A percentile compares a stretch with the other conserved stretches of the same genome.
These are phyloP conservation scores for Gossypium bickii DNA, from an alignment of 345 rosid genomes.

Conservation along the genomic window DNA sequence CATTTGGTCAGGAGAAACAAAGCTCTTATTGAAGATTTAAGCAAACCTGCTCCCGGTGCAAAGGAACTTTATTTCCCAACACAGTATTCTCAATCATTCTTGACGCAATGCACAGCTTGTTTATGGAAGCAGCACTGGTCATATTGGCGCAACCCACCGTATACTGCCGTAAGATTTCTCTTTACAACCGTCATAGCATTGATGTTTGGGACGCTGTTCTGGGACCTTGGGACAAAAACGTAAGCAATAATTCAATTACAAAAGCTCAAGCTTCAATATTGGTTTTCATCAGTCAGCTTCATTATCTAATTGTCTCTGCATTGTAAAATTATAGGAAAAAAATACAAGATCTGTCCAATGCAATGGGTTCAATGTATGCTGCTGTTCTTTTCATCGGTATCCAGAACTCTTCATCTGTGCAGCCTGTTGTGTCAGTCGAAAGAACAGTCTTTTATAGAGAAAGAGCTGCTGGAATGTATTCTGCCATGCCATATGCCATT, in stretches of 20 bases:
- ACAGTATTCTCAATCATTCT: constrained; percentile 48
- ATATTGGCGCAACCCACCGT: constrained; percentile 68
- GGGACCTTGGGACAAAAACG: constrained; percentile 66
- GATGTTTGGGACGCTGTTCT: constrained; percentile 68
- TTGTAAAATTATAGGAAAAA: constrained; percentile 23
- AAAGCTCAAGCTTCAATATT: neutral
- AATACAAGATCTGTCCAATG: constrained; percentile 52
- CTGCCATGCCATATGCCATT: constrained; percentile 60
- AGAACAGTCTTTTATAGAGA: constrained; percentile 76
- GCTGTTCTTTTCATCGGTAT: constrained; percentile 68
- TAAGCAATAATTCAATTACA: constrained; percentile 24
- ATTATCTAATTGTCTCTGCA: neutral
- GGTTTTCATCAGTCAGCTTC: neutral
- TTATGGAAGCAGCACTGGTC: constrained; percentile 73
- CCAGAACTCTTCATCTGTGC: constrained; percentile 53
- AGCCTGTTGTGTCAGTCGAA: constrained; percentile 63
- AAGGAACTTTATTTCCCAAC: constrained; percentile 54
- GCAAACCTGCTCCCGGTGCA: constrained; percentile 51
- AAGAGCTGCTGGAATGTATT: constrained; percentile 24
- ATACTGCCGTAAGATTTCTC: constrained; percentile 63
- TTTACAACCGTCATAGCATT: constrained; percentile 52
- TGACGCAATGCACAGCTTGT: constrained; percentile 56
- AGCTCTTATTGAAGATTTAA: constrained; percentile 46
- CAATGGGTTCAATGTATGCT: constrained; percentile 73
- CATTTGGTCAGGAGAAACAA: constrained; percentile 57